Conservation (phyloP, 768 basidiomycete genomes). For the Lactarius indigo region DNA sequence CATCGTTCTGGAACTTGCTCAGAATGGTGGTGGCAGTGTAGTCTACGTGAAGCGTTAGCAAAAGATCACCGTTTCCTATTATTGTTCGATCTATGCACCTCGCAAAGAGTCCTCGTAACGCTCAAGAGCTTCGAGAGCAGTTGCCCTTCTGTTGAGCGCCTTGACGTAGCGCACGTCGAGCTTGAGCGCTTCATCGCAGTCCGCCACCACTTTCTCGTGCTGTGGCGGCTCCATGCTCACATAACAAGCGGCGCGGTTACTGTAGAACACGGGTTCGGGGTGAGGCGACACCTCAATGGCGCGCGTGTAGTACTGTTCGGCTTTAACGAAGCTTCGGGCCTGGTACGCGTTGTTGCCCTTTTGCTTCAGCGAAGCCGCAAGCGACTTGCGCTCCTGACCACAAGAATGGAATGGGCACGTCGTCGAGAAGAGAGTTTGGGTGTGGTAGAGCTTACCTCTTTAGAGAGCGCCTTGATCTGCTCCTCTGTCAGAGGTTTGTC, state of each 20-base stretch:
- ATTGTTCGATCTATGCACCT: slow-evolving; percentile 44
- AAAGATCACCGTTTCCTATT: neutral
- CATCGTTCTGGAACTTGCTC: slow-evolving; percentile 84
- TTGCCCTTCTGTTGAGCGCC: slow-evolving; percentile 84
- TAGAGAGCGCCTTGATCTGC: slow-evolving; percentile 54
- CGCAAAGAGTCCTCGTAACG: slow-evolving; percentile 73
- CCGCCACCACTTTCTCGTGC: slow-evolving; percentile 74
- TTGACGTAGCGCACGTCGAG: slow-evolving; percentile 86
- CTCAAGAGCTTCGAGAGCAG: slow-evolving; percentile 75
- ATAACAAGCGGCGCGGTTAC: slow-evolving; percentile 97
- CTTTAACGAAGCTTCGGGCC: slow-evolving; percentile 53
- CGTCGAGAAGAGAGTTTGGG: neutral
- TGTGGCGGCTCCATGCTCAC: slow-evolving; percentile 87
- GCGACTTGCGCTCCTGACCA: slow-evolving; percentile 56
- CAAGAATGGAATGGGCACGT: neutral
- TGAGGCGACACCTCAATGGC: slow-evolving; percentile 73
- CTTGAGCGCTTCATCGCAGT: slow-evolving; percentile 85
- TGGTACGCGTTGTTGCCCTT: slow-evolving; percentile 73
- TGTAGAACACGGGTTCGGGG: slow-evolving; percentile 90
- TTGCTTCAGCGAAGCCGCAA: slow-evolving; percentile 62
- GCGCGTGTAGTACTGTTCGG: slow-evolving; percentile 64
- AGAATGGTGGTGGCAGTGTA: slow-evolving; percentile 96
- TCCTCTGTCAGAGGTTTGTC: slow-evolving; percentile 47
- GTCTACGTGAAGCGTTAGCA: slow-evolving; percentile 44
- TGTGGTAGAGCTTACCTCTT: slow-evolving; percentile 43